Evolutionary conservation across 1,284 basidiomycete genomes (phyloP), one percentile per base, ranked within the genome.

Genomic region (Cronartium quercuum): DNA sequence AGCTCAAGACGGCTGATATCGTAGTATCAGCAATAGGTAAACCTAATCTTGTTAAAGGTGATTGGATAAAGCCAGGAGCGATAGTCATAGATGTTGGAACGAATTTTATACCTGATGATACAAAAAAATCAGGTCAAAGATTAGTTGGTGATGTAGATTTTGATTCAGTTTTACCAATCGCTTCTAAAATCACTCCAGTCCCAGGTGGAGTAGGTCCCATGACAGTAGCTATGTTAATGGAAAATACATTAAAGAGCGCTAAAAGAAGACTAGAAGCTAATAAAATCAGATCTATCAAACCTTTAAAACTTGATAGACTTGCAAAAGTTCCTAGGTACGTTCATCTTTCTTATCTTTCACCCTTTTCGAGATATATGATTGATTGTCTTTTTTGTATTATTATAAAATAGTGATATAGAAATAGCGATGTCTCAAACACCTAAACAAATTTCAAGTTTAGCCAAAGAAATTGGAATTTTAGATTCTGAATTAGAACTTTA

Each of bases 181-280:
- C 94, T 6, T 89, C 90, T 3, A 85, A 89, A 82, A 97, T 99
- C 81, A 99, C 96, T 0, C 96, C 96, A 58, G 96, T 99, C 18
- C 96, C 96, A 0, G 94, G 94, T 81, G 96, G 96, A 77, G 96
- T 99, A 70, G 96, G 96, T 29, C 96, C 96, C 38, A 97, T 98
- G 95, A 99, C 96, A 9, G 96, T 99, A 76, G 96, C 96, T 57
- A 88, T 98, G 86, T 89, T 99, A 78, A 98, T 98, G 95, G 87
- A 89, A 81, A 99, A 98, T 84, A 95, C 95, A 0, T 85, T 94
- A 78, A 84, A 86, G 77, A 90, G 92, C 69, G 94, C 95, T 40
- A 87, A 92, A 82, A 88, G 91, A 76, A 84, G 89, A 68, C 93
- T 89, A 86, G 86, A 90, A 78, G 84, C 87, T 66, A 83, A 86